Evolutionary conservation across 805 yeast species (phyloP).

Genomic region (Debaryomyces castellii): DNA sequence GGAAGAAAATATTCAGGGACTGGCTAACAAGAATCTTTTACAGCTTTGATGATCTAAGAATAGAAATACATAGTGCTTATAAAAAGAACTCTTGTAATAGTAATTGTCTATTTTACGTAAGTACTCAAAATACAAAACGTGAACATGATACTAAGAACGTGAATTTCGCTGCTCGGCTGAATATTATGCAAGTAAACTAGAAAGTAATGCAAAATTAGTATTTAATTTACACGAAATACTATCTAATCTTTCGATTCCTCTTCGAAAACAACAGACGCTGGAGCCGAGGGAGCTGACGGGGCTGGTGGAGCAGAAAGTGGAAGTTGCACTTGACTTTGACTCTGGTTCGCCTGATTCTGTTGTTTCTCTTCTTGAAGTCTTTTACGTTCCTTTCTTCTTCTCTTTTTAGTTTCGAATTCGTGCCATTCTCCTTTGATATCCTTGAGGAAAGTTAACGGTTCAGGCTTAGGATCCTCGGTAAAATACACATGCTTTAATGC

Average conservation of each 20-base stretch:
- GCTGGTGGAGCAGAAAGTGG: background rate
- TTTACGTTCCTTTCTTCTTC: constrained; percentile 52
- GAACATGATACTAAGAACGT: background rate
- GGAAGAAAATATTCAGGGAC: background rate
- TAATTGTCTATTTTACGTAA: too few species aligned
- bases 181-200: background rate
- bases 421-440: constrained; percentile 89
- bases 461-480: constrained; percentile 62
- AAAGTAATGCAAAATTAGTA: background rate
- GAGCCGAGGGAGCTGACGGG: constrained; percentile 8
- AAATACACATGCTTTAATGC: constrained; percentile 74
- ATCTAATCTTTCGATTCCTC: constrained; percentile 5
- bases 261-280: constrained; percentile 7
- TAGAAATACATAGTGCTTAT: too few species aligned
- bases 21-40: too few species aligned
- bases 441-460: constrained; percentile 53
- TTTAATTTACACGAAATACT: background rate
- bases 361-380: constrained; percentile 31
- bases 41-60: too few species aligned
- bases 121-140: too few species aligned
- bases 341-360: background rate
- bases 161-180: background rate
- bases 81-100: too few species aligned
- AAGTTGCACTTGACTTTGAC: background rate
- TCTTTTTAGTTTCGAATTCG: constrained; percentile 89